Base-by-base conservation (phyloP, 129 eudicot species). In the Centrapalus pauciflorus region DNA sequence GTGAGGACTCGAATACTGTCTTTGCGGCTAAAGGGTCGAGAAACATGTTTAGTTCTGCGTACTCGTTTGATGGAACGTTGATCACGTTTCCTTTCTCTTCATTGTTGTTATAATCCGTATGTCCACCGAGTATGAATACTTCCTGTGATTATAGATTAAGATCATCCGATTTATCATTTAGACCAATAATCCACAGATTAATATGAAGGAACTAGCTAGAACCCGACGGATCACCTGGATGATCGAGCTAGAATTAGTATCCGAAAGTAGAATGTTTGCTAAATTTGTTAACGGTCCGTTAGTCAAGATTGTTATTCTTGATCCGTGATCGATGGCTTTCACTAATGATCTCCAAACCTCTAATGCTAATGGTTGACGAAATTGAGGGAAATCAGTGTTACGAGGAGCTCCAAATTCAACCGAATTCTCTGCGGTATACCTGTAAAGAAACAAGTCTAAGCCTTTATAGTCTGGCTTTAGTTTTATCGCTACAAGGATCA, bases 1-100 rank as follows among this genome's bases (percentile, higher is more conserved):
- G 80, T n/a, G 75, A 81, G 13, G 97, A 87, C 0, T 77, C 85
- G 19, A 87, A 54, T 3, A 90, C 85, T 0, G 71, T 82, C 67
- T 87, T 84, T 57, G 95, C 97, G 30, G 97, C 95, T 70, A 84
- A 69, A 29, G 95, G 87, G 62, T 90, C 95, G n/a, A 90, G 92
- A 70, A 84, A 87, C 89, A 90, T 82, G 64, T 90, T 90, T 29
- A 87, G 69, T 66, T 90, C 97, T 17, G 92, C 89, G 55, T 72
- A 82, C 60, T 80, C 46, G 59, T 87, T 90, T 55, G 80, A 81
- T 67, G 85, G 90, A 61, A 83, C 50, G 68, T 85, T 83, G 45
- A 81, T 73, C 9, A 79, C 84, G 46, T 89, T 89, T 65, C 96
- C 96, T 27, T 55, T 76, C 24, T 59, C 80, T 10, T 20, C 7